Conservation (phyloP, 78 protist species). For the slime mould (Dictyostelium discoideum) region dicty_2.7 NC_007090.3:3823001-3823500, state of each 20-base stretch:
- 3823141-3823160: slow-evolving; percentile 9
- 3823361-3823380: not conserved
- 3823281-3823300: not conserved
- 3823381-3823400: not conserved
- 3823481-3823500: not conserved
- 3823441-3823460: not conserved
- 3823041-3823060: slow-evolving; percentile 37
- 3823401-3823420: slow-evolving; percentile 12
- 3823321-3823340: not conserved
- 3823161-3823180: not conserved
- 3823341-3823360: slow-evolving; percentile 8
- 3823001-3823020: not conserved
- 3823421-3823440: slow-evolving; percentile 7
- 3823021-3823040: slow-evolving; percentile 6
- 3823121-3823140: slow-evolving; percentile 20
- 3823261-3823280: slow-evolving; percentile 21
- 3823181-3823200: slow-evolving; percentile 22
- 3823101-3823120: slow-evolving; percentile 39
- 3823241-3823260: slow-evolving; percentile 29
- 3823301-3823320: slow-evolving; percentile 8
- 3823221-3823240: not conserved
- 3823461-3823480: not conserved
- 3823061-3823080: slow-evolving; percentile 33
- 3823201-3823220: not conserved
- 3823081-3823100: slow-evolving; percentile 19